Conservation (phyloP, 441 rosid species). For the Mallotus repandus region DNA sequence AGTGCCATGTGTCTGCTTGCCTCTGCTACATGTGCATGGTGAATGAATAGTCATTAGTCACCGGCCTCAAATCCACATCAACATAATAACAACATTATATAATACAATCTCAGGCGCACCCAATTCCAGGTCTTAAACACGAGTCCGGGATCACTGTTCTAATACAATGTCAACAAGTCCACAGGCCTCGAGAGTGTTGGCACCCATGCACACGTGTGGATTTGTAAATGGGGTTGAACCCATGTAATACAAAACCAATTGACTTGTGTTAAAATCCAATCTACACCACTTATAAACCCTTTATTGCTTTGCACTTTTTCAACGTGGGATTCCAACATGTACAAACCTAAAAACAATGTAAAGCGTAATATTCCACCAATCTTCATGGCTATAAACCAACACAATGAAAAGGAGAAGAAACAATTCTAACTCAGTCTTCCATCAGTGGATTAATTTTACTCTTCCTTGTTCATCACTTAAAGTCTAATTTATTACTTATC, state of each 20-base stretch:
- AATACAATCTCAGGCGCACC: not conserved
- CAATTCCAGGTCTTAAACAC: too few species aligned
- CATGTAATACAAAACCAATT: too few species aligned
- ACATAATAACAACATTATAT: not conserved
- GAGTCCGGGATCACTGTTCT: too few species aligned
- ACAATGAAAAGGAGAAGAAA: not conserved
- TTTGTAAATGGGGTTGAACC: too few species aligned
- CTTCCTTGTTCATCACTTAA: not conserved
- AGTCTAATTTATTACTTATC: too few species aligned
- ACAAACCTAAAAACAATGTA: not conserved
- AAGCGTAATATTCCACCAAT: not conserved
- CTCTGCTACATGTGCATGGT: not conserved
- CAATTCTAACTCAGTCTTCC: not conserved
- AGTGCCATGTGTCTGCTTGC: not conserved
- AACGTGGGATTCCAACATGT: too few species aligned
- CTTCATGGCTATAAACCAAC: not conserved
- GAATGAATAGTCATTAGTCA: not conserved
- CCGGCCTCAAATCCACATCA: not conserved
- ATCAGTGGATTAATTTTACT: not conserved
- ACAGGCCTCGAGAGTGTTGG: too few species aligned
- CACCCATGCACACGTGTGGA: too few species aligned
- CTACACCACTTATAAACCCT: too few species aligned
- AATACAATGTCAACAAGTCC: not conserved
- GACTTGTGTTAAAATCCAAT: too few species aligned
- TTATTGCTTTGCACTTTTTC: too few species aligned